Evolutionary conservation across 2,329 filamentous ascomycete species (phyloP), one percentile per base, ranked within the genome.

Genomic region (Calonectria fujianensis): DNA sequence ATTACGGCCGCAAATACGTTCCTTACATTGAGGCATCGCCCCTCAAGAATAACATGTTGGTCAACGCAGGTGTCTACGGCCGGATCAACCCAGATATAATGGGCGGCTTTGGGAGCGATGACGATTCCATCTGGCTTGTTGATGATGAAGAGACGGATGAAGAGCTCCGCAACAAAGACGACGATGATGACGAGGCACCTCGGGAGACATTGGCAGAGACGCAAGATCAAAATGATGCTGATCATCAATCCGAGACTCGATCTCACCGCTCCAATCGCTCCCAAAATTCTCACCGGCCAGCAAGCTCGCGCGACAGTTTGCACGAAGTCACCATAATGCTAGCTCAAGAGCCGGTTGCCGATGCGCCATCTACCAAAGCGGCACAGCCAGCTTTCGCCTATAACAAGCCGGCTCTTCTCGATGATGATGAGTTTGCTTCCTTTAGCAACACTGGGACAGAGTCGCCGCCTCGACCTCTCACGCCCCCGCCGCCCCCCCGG

Each of bases 31-130:
- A 83, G 31, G 74, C 76, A 3, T 73, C 79, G 9, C 77, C 80
- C 20, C 77, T 82, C 45, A 79, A 76, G 45, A 80, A 71, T 72
- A 81, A 80, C 70, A 84, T 83, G 81, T 79, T 81, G 35, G 79
- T 76, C 14, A 71, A 76, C 20, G 72, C 78, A 32, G 75, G 76
- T 14, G 69, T 82, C 29, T 85, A 85, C 61, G 81, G 82, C 11
- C 76, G 77, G 8, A 73, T 85, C 27, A 85, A 80, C 61, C 77
- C 82, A 7, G 79, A 79, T 20, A 83, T 84, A 18, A 80, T 84
- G 73, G 75, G 76, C 20, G 80, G 80, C 2, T 85, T 84, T 52
- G 82, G 79, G 20, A 78, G 78, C n/a, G 83, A 85, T 8, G 76
- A 80, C 20, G 79, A 80, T n/a, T 82, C 76, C 35, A 79, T 80